These are phyloP conservation scores for Citrus inodora DNA, from an alignment of 345 rosid species.

Conservation along the genomic window DNA sequence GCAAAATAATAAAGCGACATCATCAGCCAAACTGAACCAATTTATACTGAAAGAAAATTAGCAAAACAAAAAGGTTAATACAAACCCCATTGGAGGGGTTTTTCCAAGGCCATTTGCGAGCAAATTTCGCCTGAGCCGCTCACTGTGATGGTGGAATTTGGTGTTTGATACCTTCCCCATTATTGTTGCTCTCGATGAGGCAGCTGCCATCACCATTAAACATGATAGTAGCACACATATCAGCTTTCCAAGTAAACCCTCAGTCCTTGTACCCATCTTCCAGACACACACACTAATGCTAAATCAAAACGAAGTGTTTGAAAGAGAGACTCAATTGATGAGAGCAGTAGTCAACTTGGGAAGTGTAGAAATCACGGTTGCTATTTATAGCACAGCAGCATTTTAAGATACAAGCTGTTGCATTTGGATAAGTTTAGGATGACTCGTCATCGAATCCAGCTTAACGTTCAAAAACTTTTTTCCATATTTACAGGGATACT, in stretches of 20 bases:
- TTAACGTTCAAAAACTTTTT: no score
- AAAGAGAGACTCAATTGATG: no score
- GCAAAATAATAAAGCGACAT: not conserved
- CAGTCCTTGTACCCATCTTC: not conserved
- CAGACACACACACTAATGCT: no score
- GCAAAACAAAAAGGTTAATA: not conserved
- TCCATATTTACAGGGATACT: no score
- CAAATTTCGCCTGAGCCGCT: constrained; percentile 30
- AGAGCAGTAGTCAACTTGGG: no score
- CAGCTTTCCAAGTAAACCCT: not conserved
- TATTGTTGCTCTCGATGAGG: not conserved
- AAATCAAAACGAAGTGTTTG: no score
- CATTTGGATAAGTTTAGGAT: no score
- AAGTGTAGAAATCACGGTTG: no score
- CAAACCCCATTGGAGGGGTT: constrained; percentile 61
- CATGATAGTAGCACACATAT: not conserved
- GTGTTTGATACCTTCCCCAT: not conserved
- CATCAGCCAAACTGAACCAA: not conserved
- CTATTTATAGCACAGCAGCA: no score
- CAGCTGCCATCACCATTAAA: not conserved
- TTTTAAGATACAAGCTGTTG: no score
- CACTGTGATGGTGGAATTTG: not conserved
- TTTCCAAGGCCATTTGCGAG: constrained; percentile 48
- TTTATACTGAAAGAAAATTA: no score
- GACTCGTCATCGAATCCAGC: no score